Conservation (phyloP, 441 rosid species). For the Adansonia grandidieri region DNA sequence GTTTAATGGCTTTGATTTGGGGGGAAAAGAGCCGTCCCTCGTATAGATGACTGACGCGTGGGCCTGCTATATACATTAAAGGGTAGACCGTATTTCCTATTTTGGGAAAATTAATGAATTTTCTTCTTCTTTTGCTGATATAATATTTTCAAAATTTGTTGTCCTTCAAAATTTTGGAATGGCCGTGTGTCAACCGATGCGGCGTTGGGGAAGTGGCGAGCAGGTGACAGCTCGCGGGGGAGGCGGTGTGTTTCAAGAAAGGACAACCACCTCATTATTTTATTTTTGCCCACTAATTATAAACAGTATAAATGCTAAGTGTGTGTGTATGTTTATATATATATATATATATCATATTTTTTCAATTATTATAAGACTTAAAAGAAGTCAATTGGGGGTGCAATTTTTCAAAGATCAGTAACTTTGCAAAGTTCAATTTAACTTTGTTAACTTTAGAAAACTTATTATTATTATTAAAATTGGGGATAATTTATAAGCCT, state of each 20-base stretch:
- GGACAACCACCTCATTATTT: constrained; percentile 8
- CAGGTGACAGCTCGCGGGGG: neutral
- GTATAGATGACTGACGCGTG: constrained; percentile 62
- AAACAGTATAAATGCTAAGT: neutral
- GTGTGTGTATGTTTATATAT: neutral
- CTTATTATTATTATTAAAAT: neutral
- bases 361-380: neutral
- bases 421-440: neutral
- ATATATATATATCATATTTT: neutral
- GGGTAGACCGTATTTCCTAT: constrained; percentile 26
- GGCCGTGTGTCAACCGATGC: constrained; percentile 18
- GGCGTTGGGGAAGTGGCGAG: neutral
- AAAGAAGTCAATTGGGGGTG: neutral
- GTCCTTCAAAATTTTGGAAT: neutral
- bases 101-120: constrained; percentile 29
- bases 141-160: neutral
- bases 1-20: constrained; percentile 7
- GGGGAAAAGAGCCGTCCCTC: constrained; percentile 36
- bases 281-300: neutral
- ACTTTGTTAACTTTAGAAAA: neutral
- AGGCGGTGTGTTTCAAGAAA: neutral
- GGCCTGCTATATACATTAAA: neutral
- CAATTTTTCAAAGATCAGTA: neutral
- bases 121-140: neutral
- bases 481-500: neutral